A percentile compares a stretch with the other conserved stretches of the same genome.
Conservation (phyloP, 139 green algal species). For the Picochlorum sp. region DNA sequence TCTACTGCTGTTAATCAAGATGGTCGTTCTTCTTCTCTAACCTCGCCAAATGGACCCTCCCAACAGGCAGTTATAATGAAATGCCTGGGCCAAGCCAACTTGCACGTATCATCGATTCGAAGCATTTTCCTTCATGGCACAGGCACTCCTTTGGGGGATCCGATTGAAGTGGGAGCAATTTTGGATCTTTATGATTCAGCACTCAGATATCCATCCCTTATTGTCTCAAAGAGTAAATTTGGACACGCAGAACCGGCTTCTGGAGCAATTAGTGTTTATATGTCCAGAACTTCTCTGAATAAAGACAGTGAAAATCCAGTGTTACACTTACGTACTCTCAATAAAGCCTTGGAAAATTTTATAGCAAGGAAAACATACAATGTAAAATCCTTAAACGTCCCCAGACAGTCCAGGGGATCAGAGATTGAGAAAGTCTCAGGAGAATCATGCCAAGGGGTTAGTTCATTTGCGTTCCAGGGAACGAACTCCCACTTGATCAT, state of each 20-base stretch:
- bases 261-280: constrained; percentile 30
- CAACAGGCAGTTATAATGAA: constrained; percentile 57
- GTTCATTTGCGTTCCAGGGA: constrained; percentile 43
- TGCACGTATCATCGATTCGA: neutral
- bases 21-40: constrained; percentile 64
- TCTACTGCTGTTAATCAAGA: constrained; percentile 45
- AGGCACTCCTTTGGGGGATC: constrained; percentile 16
- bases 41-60: constrained; percentile 73
- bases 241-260: constrained; percentile 63
- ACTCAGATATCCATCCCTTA: constrained; percentile 7
- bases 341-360: too few relatives aligned
- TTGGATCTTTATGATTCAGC: neutral
- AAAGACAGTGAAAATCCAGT: too few relatives aligned
- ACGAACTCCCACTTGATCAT: constrained; percentile 52
- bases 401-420: neutral
- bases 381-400: neutral
- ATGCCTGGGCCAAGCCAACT: constrained; percentile 17
- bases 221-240: constrained; percentile 49
- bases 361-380: neutral
- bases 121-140: neutral
- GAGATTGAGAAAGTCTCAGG: neutral
- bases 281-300: too few relatives aligned
- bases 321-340: too few relatives aligned
- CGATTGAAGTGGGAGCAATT: neutral
- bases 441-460: too few relatives aligned